phyloP scores from a whole-genome alignment of 148 eudicot genomes.

The Simmondsia chinensis region DNA sequence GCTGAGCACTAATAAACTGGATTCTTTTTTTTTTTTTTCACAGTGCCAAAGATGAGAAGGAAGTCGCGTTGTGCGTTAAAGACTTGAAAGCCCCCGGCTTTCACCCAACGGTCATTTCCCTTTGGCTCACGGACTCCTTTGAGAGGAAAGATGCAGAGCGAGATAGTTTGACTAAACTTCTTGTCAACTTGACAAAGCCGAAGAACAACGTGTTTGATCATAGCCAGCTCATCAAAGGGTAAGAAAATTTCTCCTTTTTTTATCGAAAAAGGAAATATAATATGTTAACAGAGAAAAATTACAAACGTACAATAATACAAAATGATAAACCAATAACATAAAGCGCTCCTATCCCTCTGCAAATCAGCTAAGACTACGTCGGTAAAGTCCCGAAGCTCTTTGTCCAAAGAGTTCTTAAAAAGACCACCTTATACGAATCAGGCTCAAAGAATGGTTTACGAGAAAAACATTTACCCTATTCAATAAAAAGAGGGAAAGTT shows the following conservation, averaged over 20 bases:
- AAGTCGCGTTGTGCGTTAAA: slow-evolving; percentile 68
- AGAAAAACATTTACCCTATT: too few relatives aligned
- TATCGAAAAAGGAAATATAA: too few relatives aligned
- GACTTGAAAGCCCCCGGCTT: slow-evolving; percentile 70
- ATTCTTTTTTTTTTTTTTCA: slow-evolving; percentile 1
- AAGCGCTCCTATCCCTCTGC: background rate
- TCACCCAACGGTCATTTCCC: slow-evolving; percentile 62
- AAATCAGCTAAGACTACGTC: too few relatives aligned
- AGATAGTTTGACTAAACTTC: slow-evolving; percentile 48
- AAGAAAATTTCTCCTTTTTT: background rate
- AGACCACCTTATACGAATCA: too few relatives aligned
- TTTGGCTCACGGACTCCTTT: slow-evolving; percentile 78
- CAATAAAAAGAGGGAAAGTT: too few relatives aligned
- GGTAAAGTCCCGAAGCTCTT: too few relatives aligned
- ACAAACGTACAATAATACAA: too few relatives aligned
- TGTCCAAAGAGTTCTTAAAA: too few relatives aligned
- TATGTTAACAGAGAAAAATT: too few relatives aligned
- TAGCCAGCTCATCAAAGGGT: slow-evolving; percentile 68
- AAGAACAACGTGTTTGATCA: slow-evolving; percentile 36
- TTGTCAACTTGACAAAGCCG: slow-evolving; percentile 48
- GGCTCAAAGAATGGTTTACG: too few relatives aligned
- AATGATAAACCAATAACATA: too few relatives aligned
- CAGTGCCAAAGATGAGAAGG: slow-evolving; percentile 84
- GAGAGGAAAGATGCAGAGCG: slow-evolving; percentile 83
- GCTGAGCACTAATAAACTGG: too few relatives aligned